Evolutionary conservation across 371 early-diverging fungal species (phyloP).

Genomic region (Apophysomyces elegans): DNA sequence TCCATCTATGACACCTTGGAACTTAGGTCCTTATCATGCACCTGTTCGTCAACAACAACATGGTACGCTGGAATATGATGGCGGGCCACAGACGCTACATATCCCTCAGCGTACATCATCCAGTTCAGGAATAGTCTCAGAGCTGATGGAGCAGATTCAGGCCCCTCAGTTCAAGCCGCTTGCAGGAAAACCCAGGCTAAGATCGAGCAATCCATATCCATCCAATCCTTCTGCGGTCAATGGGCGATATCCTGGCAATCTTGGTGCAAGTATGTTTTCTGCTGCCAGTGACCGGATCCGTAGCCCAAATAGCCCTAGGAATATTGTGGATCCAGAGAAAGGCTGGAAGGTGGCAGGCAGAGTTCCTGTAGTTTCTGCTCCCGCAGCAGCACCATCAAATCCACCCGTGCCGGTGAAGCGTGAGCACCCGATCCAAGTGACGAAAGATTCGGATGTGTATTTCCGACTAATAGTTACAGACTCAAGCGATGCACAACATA

Average conservation of each 20-base stretch:
- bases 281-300: slow-evolving; percentile 15
- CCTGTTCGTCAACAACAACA: slow-evolving; percentile 11
- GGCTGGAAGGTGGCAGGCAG: slow-evolving; percentile 31
- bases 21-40: not conserved
- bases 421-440: slow-evolving; percentile 38
- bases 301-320: slow-evolving; percentile 23
- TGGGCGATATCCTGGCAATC: not conserved
- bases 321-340: slow-evolving; percentile 18
- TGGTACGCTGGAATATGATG: slow-evolving; percentile 19
- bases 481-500: slow-evolving; percentile 36
- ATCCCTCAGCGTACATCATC: slow-evolving; percentile 40
- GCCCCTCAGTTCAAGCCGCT: slow-evolving; percentile 15
- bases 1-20: slow-evolving; percentile 10
- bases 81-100: slow-evolving; percentile 23
- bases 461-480: slow-evolving; percentile 50
- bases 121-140: slow-evolving; percentile 32
- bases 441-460: slow-evolving; percentile 45
- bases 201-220: slow-evolving; percentile 5
- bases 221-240: not conserved
- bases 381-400: not conserved
- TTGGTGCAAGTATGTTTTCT: not conserved
- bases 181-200: slow-evolving; percentile 14
- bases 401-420: slow-evolving; percentile 4
- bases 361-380: slow-evolving; percentile 15
- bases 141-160: slow-evolving; percentile 24